Evolutionary conservation across 148 eudicot species (phyloP), one percentile per base, ranked within the genome.

Genomic region (Cornus controversa): DNA sequence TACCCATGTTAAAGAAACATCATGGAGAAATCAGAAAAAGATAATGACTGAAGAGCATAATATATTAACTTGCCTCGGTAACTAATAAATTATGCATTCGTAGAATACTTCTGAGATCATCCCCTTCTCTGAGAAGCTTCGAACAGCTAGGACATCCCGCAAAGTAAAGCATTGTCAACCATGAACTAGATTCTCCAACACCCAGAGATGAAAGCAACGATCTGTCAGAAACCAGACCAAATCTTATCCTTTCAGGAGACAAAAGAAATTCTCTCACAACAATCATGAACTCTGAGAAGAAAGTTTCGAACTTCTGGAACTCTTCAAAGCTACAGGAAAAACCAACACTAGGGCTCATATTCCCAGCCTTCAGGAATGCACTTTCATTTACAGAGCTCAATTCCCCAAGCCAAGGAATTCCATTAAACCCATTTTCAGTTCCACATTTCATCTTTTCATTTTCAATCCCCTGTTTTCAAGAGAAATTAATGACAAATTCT

Each of bases 221-320:
- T 77, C 83, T 90, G 71, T 94, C 90, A 72, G 86, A 78, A 71
- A 91, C 71, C 77, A 88, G 67, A 67, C 94, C 96, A 80, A 87
- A 92, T 86, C 84, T 90, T 79, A 88, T 79, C 81, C 88, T 89
- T 83, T 91, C 93, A 80, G 96, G 94, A 80, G 94, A 96, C 86
- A 94, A 88, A 82, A 85, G 90, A 66, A 77, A 71, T 71, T 86
- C 92, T 86, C 91, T 88, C 26, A 86, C 90, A 72, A 82, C 66
- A 22, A 58, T 37, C 25, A 80, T 80, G 71, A 92, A 86, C 84
- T 90, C 89, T 69, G 84, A 79, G 79, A 92, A 87, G 81, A 89
- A 92, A 53, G 89, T 69, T 50, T 88, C 84, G 73, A 86, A 91
- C 57, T 75, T 86, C 78, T 82, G 85, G 78, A 86, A 88, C 42